phyloP scores from a whole-genome alignment of 2,329 filamentous ascomycete genomes.

The Nothophoma quercina region DNA sequence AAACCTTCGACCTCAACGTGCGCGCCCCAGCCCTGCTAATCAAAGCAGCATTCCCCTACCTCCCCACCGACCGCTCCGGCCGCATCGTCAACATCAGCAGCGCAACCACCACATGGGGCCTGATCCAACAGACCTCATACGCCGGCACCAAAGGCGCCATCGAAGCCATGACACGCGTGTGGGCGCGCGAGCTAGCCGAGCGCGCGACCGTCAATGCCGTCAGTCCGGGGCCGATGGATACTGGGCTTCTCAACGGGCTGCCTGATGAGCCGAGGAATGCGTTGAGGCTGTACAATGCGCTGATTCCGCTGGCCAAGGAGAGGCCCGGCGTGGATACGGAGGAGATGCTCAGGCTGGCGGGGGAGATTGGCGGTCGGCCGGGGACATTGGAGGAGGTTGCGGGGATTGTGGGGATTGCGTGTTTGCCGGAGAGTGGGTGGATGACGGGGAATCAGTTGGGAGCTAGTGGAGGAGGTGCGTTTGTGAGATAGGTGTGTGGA shows the following conservation, averaged over 20 bases:
- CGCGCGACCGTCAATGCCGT: slow-evolving; percentile 67
- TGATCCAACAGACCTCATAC: slow-evolving; percentile 65
- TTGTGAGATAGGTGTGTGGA: slow-evolving; percentile 52
- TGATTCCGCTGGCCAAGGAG: slow-evolving; percentile 22
- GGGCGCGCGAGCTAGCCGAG: slow-evolving; percentile 66
- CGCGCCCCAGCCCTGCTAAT: slow-evolving; percentile 66
- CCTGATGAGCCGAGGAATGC: slow-evolving; percentile 21
- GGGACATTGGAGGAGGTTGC: slow-evolving; percentile 73
- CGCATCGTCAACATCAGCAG: slow-evolving; percentile 66
- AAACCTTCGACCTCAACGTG: slow-evolving; percentile 26
- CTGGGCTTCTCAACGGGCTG: slow-evolving; percentile 20
- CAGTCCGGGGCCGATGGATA: slow-evolving; percentile 67
- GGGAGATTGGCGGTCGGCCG: slow-evolving; percentile 58
- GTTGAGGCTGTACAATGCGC: slow-evolving; percentile 21
- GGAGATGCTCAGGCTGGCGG: slow-evolving; percentile 64
- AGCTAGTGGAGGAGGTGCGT: slow-evolving; percentile 76
- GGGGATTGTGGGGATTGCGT: slow-evolving; percentile 76
- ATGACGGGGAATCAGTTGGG: slow-evolving; percentile 78
- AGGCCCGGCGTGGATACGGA: slow-evolving; percentile 48
- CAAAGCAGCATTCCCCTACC: slow-evolving; percentile 71
- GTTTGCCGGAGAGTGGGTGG: slow-evolving; percentile 72
- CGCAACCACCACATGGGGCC: slow-evolving; percentile 63
- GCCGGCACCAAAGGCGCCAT: slow-evolving; percentile 69
- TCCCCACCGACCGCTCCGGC: slow-evolving; percentile 70
- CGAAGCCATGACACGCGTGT: slow-evolving; percentile 69